Evolutionary conservation across 768 basidiomycete species (phyloP).

Genomic region (Agaricus blazei): DNA sequence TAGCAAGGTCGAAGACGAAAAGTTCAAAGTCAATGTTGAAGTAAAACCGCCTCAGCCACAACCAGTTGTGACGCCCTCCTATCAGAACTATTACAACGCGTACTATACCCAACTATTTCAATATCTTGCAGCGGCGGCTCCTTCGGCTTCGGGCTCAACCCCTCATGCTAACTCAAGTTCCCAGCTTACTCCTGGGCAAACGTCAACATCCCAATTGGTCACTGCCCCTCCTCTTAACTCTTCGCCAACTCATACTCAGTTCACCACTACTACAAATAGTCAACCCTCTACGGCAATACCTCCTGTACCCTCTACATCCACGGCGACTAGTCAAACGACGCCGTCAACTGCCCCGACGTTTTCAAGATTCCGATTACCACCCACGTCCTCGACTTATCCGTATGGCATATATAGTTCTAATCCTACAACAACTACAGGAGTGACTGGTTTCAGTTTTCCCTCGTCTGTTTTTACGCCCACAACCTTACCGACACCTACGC

Average conservation of each 20-base stretch:
- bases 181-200: constrained; percentile 1
- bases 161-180: not conserved
- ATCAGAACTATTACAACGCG: not conserved
- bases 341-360: not conserved
- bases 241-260: not conserved
- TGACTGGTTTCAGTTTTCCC: not conserved
- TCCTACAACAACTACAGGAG: constrained; percentile 4
- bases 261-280: constrained; percentile 1
- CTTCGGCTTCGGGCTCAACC: not conserved
- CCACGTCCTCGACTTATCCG: constrained; percentile 6
- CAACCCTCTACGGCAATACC: not conserved
- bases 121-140: not conserved
- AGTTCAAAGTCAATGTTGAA: constrained; percentile 28
- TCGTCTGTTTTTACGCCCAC: constrained; percentile 4
- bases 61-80: constrained; percentile 15
- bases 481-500: constrained; percentile 10
- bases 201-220: not conserved
- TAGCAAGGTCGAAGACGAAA: constrained; percentile 56
- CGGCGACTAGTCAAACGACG: not conserved
- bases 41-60: constrained; percentile 23
- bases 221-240: not conserved
- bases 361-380: constrained; percentile 6
- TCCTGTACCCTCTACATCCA: not conserved
- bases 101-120: constrained; percentile 5
- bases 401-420: constrained; percentile 6